phyloP scores from a whole-genome alignment of 495 filamentous ascomycete genomes.

The Haplographium delicatum region DNA sequence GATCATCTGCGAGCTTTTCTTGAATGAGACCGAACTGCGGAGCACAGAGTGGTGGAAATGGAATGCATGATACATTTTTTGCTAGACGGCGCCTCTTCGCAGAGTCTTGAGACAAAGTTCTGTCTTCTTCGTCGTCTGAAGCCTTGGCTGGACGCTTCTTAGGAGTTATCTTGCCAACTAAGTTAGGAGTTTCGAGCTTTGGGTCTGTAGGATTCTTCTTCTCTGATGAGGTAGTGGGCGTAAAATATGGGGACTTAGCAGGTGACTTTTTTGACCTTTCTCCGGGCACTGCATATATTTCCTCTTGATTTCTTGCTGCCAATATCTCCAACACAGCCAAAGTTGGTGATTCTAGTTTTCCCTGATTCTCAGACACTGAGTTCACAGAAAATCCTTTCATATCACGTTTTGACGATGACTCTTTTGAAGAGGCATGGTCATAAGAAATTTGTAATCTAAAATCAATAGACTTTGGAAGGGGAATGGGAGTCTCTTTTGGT shows the following conservation, averaged over 20 bases:
- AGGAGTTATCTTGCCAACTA: not conserved
- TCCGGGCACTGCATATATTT: too few species aligned
- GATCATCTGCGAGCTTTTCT: slow-evolving; percentile 65
- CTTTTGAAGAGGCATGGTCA: too few species aligned
- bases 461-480: not conserved
- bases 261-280: slow-evolving; percentile 1
- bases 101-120: not conserved
- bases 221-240: not conserved
- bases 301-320: too few species aligned
- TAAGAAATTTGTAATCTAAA: too few species aligned
- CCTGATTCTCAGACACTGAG: too few species aligned
- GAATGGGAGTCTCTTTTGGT: not conserved
- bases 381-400: too few species aligned
- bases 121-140: not conserved
- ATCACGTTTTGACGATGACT: too few species aligned
- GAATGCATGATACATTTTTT: slow-evolving; percentile 56
- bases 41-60: slow-evolving; percentile 62
- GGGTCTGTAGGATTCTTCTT: not conserved
- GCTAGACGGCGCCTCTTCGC: slow-evolving; percentile 31
- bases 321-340: too few species aligned
- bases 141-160: not conserved
- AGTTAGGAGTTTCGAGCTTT: not conserved
- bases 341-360: too few species aligned
- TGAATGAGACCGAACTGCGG: slow-evolving; percentile 73
- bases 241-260: slow-evolving; percentile 39